Evolutionary conservation across 2,329 filamentous ascomycete species (phyloP).

Genomic region (Alternaria solani): DNA sequence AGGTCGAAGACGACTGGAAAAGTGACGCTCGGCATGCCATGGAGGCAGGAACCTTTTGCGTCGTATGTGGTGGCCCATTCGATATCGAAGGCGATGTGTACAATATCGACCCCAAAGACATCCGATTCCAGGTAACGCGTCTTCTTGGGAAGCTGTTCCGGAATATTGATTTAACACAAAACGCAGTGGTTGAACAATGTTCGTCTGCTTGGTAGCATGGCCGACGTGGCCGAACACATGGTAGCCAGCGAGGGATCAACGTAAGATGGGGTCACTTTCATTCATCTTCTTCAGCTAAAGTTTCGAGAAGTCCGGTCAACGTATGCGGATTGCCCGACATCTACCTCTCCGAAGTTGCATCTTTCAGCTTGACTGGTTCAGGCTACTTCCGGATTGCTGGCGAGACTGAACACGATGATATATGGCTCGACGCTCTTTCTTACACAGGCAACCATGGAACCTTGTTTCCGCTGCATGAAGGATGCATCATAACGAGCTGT

Average conservation of each 20-base stretch:
- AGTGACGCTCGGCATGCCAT: slow-evolving; percentile 31
- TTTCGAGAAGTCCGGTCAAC: slow-evolving; percentile 14
- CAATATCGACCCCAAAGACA: slow-evolving; percentile 28
- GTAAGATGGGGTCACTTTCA: slow-evolving; percentile 3
- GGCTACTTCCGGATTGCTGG: slow-evolving; percentile 28
- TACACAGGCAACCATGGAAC: slow-evolving; percentile 19
- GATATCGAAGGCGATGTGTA: slow-evolving; percentile 33
- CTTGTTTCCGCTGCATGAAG: slow-evolving; percentile 36
- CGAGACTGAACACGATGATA: slow-evolving; percentile 14
- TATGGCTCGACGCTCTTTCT: slow-evolving; percentile 26
- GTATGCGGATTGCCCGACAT: slow-evolving; percentile 12
- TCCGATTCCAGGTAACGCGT: slow-evolving; percentile 26
- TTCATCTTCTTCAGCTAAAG: not conserved
- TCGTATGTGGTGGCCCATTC: slow-evolving; percentile 39
- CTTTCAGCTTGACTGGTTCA: slow-evolving; percentile 21
- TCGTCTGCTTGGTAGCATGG: slow-evolving; percentile 28
- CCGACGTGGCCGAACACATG: slow-evolving; percentile 18
- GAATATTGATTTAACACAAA: not conserved
- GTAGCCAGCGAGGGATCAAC: slow-evolving; percentile 17
- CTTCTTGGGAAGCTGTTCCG: not conserved
- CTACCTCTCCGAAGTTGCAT: slow-evolving; percentile 31
- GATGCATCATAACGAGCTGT: slow-evolving; percentile 33
- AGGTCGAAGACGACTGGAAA: slow-evolving; percentile 17
- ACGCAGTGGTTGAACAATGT: slow-evolving; percentile 37
- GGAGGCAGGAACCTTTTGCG: slow-evolving; percentile 35